Conservation (phyloP, 768 basidiomycete genomes). For the Boletus reticuloceps region DNA sequence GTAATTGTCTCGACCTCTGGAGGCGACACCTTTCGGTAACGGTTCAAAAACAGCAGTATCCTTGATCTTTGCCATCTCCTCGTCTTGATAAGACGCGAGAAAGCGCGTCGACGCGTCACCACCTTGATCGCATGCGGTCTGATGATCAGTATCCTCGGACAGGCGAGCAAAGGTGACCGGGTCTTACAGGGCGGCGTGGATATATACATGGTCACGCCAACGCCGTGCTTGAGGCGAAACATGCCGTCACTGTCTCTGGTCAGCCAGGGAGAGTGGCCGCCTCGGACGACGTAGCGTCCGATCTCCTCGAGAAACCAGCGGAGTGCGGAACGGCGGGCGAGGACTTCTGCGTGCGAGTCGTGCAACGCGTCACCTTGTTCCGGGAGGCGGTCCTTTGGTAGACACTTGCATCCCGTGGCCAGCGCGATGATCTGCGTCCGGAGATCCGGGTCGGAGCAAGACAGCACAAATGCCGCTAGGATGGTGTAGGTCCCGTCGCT, state of each 20-base stretch:
- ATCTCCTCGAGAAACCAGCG: conserved; percentile 82
- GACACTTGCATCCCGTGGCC: conserved; percentile 83
- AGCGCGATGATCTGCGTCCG: conserved; percentile 60
- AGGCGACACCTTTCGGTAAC: conserved; percentile 38
- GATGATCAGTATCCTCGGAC: conserved; percentile 33
- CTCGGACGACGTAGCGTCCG: conserved; percentile 10
- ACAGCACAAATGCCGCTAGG: conserved; percentile 55
- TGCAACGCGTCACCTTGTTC: conserved; percentile 74
- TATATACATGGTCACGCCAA: conserved; percentile 68
- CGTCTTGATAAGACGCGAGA: conserved; percentile 73
- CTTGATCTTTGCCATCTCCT: conserved; percentile 69
- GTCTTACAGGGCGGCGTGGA: conserved; percentile 61
- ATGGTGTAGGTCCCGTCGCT: conserved; percentile 60
- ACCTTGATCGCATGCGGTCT: conserved; percentile 45
- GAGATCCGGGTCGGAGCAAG: conserved; percentile 23
- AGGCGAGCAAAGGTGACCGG: conserved; percentile 38
- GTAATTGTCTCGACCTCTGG: conserved; percentile 83
- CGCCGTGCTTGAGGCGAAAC: conserved; percentile 46
- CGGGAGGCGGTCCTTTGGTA: conserved; percentile 63
- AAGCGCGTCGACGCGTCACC: conserved; percentile 87
- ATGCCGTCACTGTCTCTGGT: conserved; percentile 32
- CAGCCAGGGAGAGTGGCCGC: conserved; percentile 52
- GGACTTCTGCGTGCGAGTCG: conserved; percentile 89
- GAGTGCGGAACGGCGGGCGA: conserved; percentile 77
- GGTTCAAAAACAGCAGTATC: conserved; percentile 38